Evolutionary conservation across 805 yeast genomes (phyloP).

Genomic region (Lipomyces japonicus): DNA sequence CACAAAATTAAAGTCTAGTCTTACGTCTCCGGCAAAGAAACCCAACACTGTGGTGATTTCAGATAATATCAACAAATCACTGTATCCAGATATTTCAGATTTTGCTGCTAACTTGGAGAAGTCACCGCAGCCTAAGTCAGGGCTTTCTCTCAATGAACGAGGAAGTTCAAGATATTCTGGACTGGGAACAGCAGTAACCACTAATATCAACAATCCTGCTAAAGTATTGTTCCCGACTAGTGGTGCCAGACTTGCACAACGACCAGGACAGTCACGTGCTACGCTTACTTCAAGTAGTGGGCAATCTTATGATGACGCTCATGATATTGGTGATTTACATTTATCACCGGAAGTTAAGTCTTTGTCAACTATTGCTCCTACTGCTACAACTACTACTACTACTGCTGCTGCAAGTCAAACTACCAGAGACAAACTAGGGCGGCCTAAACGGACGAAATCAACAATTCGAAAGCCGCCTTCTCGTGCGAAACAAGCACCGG

Average conservation of each 20-base stretch:
- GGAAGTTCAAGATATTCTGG: background rate
- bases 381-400: background rate
- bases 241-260: background rate
- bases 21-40: background rate
- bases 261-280: background rate
- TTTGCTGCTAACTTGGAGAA: background rate
- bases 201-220: constrained; percentile 11
- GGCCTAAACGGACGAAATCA: constrained; percentile 19
- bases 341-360: constrained; percentile 12
- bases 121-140: background rate
- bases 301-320: constrained; percentile 8
- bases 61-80: background rate
- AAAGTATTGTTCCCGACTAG: constrained; percentile 13
- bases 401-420: background rate
- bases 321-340: constrained; percentile 15
- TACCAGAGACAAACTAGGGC: background rate
- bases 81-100: constrained; percentile 21
- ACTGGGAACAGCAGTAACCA: background rate
- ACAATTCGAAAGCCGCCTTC: constrained; percentile 18
- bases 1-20: background rate
- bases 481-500: constrained; percentile 28
- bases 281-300: background rate
- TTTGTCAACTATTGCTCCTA: constrained; percentile 4
- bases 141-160: too few relatives aligned
- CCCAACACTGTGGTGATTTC: background rate